These are phyloP conservation scores for Pyrenochaeta sp. DNA, from an alignment of 2,329 filamentous ascomycete genomes.

Conservation along the genomic window DNA sequence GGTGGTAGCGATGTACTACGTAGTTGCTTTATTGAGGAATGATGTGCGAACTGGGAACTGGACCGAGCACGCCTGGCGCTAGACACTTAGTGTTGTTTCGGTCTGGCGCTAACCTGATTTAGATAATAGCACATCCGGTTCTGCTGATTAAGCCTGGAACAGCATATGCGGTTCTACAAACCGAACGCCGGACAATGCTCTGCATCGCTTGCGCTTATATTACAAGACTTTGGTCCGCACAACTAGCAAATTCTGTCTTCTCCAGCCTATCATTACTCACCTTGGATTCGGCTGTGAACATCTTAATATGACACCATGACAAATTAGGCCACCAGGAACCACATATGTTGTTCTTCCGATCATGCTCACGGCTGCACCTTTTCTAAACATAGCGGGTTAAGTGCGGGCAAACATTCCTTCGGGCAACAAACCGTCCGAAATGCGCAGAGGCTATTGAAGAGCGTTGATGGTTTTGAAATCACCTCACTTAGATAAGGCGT, in stretches of 20 bases:
- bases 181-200: slow-evolving; percentile 8
- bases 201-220: no score
- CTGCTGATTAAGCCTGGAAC: slow-evolving; percentile 4
- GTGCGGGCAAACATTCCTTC: neutral
- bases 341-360: neutral
- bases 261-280: neutral
- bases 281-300: neutral
- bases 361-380: neutral
- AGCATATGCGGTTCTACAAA: slow-evolving; percentile 20
- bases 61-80: no score
- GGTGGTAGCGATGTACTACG: no score
- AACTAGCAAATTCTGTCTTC: no score
- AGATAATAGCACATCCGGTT: slow-evolving; percentile 4
- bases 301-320: neutral
- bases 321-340: neutral
- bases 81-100: no score
- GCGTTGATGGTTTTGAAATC: neutral
- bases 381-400: neutral
- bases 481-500: neutral
- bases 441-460: neutral
- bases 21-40: no score
- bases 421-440: neutral
- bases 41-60: no score
- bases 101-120: neutral
- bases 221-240: no score